Evolutionary conservation across 2,329 filamentous ascomycete genomes (phyloP).

Genomic region (Cercospora nicotianae): DNA sequence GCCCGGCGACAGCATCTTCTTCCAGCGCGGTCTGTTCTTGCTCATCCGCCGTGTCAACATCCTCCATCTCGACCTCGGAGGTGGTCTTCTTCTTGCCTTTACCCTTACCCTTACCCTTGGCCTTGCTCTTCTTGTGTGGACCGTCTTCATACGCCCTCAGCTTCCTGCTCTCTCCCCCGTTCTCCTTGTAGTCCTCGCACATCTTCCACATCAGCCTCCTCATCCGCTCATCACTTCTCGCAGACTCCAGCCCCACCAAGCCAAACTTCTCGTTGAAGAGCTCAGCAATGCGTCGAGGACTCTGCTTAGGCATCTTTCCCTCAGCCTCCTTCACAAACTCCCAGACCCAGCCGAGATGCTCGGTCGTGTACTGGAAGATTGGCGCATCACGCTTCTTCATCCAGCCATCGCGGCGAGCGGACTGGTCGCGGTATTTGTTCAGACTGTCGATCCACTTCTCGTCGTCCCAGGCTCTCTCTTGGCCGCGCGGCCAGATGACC

Average conservation of each 20-base stretch:
- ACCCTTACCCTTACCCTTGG: not conserved
- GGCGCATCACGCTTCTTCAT: conserved; percentile 50
- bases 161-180: not conserved
- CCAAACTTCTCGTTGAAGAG: not conserved
- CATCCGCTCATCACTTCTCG: not conserved
- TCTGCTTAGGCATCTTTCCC: not conserved
- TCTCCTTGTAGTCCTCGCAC: not conserved
- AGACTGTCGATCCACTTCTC: conserved; percentile 58
- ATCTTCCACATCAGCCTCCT: not conserved
- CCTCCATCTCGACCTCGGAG: not conserved
- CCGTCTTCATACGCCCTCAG: not conserved
- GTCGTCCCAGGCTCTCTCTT: conserved; percentile 44
- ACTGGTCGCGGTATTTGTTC: conserved; percentile 55
- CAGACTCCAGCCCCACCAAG: not conserved
- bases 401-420: conserved; percentile 23
- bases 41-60: not conserved
- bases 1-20: not conserved
- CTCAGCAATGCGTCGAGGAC: not conserved
- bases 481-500: conserved; percentile 76
- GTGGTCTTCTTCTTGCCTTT: not conserved
- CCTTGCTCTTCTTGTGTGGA: not conserved
- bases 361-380: not conserved
- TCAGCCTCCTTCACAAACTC: not conserved
- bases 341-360: not conserved
- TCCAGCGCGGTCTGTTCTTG: not conserved